Base-by-base conservation (phyloP, 2,329 filamentous ascomycete species). In the Paracorniculantispora psalliotae region DNA sequence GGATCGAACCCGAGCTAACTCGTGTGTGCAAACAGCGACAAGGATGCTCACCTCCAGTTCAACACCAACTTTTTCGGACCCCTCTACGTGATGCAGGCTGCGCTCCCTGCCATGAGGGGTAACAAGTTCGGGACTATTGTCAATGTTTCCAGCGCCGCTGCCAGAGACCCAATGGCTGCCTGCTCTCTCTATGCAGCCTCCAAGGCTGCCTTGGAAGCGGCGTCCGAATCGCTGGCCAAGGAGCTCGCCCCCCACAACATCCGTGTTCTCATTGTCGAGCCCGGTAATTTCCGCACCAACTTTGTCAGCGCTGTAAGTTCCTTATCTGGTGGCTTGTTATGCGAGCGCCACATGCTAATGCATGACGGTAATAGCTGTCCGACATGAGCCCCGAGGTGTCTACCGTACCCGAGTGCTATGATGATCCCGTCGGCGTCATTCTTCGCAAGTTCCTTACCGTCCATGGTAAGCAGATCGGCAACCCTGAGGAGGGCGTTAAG, bases 221-320 rank as follows among this genome's bases (percentile, higher is more conserved):
- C 80, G 23, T 72, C 72, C 19, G 77, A 81, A 62, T 67, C 71
- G 0, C 66, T 81, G 57, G 68, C 70, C 1, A 66, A 63, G 4
- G 79, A 82, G 63, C 68, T 78, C 1, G 73, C 69, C 13, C 73
- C 75, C 2, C 73, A 81, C 17, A 73, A 73, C 13, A 77, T 82
- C 58, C 59, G 68, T 12, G 76, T 76, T 17, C 71, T 75, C 3
- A 69, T 78, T 17, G 69, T 82, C 19, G 79, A 81, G 63, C 79
- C 77, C 0, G 80, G 80, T 2, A 76, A 74, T 41, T 82, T 81
- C 62, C 71, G 79, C 2, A 82, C 79, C 9, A 74, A 75, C n/a
- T 76, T 81, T 57, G 66, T 80, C 23, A 59, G 60, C 43, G 66
- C 67, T 51, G 67, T 63, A 37, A 35, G 54, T 33, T 17, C n/a